Base-by-base conservation (phyloP, 352 stramenopile species). In the Phytophthora crassamura region DNA sequence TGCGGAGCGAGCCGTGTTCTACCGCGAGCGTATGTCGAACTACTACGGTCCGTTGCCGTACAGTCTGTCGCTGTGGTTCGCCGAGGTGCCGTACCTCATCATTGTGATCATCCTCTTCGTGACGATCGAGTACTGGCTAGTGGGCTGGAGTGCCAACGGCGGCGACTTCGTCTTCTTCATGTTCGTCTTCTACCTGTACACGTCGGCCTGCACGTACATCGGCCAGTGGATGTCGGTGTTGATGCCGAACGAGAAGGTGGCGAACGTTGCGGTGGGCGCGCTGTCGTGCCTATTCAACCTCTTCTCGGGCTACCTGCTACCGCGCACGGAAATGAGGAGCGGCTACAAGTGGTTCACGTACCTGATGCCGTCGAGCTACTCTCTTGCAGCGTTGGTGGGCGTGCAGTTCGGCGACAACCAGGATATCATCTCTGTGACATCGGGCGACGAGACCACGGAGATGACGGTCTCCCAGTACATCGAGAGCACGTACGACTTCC, bases 221-320 rank as follows among this genome's bases (percentile, higher is more conserved):
- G 81, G 81, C 7, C 81, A 90, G 63, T 90, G 78, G 78, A 90
- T 90, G 81, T 75, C 78, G 11, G 81, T 73, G 48, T 58, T 90
- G 60, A 86, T 69, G 64, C 81, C 81, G n/a, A 90, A 88, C 58
- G 61, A 75, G 53, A 90, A 90, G 78, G 81, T 90, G 36, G 81
- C 78, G 25, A 90, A 88, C 57, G 81, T 90, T 5, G 81, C 81
- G 6, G 81, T 90, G 20, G 81, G 81, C 48, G 81, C 78, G 0
- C 38, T 90, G 2, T 90, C 81, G 53, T 85, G 72, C 47, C 43
- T 88, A 38, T 81, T 90, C 61, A 90, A 88, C 69, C 35, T 88
- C 56, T 90, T 90, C 61, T 67, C 60, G 1, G 79, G 79, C 14
- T 88, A 80, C 67, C 51, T 88, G 34, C 36, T 86, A n/a, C 79